phyloP scores from a whole-genome alignment of 208 protist genomes.

The Herpetomonas samuelpessoai region DNA sequence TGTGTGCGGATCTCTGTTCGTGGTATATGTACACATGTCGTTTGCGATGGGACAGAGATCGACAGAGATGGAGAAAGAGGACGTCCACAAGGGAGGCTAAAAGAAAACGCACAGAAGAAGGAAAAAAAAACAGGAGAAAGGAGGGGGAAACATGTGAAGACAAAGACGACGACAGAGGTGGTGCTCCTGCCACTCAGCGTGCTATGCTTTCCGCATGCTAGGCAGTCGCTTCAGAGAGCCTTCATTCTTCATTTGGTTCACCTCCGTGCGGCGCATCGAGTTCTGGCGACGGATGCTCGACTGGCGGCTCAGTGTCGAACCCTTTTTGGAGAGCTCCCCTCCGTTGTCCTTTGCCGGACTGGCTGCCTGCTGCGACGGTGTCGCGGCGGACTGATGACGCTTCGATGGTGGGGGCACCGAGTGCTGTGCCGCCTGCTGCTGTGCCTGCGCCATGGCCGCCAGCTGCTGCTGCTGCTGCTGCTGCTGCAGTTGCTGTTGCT shows the following conservation, averaged over 20 bases:
- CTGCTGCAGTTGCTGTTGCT: constrained; percentile 8
- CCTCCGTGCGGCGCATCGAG: constrained; percentile 44
- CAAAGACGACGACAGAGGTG: neutral
- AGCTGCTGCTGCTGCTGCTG: constrained; percentile 5
- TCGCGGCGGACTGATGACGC: constrained; percentile 1
- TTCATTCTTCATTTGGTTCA: constrained; percentile 41
- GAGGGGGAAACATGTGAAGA: neutral
- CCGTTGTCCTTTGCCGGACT: neutral
- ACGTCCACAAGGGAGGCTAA: neutral
- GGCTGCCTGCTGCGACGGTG: neutral
- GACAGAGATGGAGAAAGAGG: neutral
- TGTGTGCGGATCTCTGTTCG: too few species aligned
- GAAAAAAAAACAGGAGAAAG: constrained; percentile 3
- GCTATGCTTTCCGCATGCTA: constrained; percentile 35
- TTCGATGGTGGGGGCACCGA: neutral
- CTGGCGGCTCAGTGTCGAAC: constrained; percentile 31
- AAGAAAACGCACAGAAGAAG: neutral
- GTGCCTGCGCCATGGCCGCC: neutral
- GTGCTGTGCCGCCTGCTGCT: constrained; percentile 2
- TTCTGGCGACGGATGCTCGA: constrained; percentile 44
- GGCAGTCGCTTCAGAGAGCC: constrained; percentile 33
- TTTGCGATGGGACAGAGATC: neutral
- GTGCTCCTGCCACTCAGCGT: neutral
- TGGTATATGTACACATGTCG: too few species aligned
- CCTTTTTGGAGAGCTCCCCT: constrained; percentile 1